Base-by-base conservation (phyloP, 805 yeast species). In the Peterozyma toletana region DNA sequence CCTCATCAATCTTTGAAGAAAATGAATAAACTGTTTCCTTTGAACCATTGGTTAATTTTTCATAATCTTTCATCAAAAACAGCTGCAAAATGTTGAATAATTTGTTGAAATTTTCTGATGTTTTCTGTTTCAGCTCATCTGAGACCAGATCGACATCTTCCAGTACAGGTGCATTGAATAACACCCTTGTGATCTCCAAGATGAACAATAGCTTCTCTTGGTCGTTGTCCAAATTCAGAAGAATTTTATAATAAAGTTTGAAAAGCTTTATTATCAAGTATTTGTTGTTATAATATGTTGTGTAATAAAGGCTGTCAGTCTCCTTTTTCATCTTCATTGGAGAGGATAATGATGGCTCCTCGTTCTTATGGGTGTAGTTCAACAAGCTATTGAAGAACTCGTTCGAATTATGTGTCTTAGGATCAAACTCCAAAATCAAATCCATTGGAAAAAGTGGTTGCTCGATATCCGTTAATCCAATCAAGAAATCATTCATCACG, bases 191-290 rank as follows among this genome's bases (percentile, higher is more conserved):
- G 40, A 55, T 61, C 7, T 66, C 53, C 17, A 62, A 43, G 17
- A 61, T 51, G n/a, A 59, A 46, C 42, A 63, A 54, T n/a, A 63
- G 46, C 49, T 53, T 44, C 53, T 64, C 50, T 59, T 51, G 16
- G 52, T 58, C 39, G 38, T 55, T 33, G 49, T 51, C 46, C n/a
- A 62, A 37, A 38, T 62, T 63, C 3, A 42, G 17, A 21, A 49
- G 40, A 18, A 63, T 34, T 9, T 44, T 38, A 16, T 53, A 48
- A 30, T 73, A 60, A 40, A 68, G 57, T 52, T 73, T 73, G 40
- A 64, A 54, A 6, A 61, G 10, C 30, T 74, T 68, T 11, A 70
- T 63, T 9, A 75, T 57, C 40, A 77, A 63, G 51, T 73, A 70
- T 7, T 59, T 52, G 41, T 62, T 61, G 41, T 57, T 58, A 42